A percentile compares a stretch with the other conserved stretches of the same genome.
phyloP scores from a whole-genome alignment of 371 early-diverging fungal genomes.

The Mucor mucedo region DNA sequence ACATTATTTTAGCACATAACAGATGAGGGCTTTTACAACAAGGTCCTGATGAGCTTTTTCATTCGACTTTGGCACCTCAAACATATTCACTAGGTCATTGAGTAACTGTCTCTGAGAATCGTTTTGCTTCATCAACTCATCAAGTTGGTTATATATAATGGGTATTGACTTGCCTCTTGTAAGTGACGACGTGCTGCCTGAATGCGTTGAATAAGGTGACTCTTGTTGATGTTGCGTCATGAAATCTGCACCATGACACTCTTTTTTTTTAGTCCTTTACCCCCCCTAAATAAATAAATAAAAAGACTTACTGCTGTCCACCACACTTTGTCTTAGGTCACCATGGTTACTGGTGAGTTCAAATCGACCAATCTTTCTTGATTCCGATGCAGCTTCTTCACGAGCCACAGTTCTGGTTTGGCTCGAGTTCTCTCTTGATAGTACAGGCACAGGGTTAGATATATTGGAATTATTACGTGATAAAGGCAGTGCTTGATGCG shows the following conservation, averaged over 20 bases:
- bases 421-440: conserved; percentile 5
- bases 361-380: conserved; percentile 36
- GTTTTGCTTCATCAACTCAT: conserved; percentile 42
- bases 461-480: conserved; percentile 30
- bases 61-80: conserved; percentile 4
- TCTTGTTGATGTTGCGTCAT: neutral
- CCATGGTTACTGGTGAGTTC: conserved; percentile 24
- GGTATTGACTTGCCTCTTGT: conserved; percentile 8
- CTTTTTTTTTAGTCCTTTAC: neutral
- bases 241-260: neutral
- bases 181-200: conserved; percentile 7
- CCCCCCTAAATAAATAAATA: neutral
- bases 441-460: conserved; percentile 3
- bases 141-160: conserved; percentile 31
- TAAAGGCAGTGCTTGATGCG: conserved; percentile 10
- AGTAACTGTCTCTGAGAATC: conserved; percentile 41
- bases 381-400: conserved; percentile 16
- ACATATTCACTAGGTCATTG: conserved; percentile 24
- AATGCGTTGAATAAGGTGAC: conserved; percentile 17
- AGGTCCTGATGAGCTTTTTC: conserved; percentile 10
- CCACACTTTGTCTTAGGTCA: conserved; percentile 2
- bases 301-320: neutral
- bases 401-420: conserved; percentile 17
- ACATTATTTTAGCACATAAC: neutral
- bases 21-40: neutral